Evolutionary conservation across 2,329 filamentous ascomycete species (phyloP), one percentile per base, ranked within the genome.

Genomic region (Gaeumannomyces sp.): DNA sequence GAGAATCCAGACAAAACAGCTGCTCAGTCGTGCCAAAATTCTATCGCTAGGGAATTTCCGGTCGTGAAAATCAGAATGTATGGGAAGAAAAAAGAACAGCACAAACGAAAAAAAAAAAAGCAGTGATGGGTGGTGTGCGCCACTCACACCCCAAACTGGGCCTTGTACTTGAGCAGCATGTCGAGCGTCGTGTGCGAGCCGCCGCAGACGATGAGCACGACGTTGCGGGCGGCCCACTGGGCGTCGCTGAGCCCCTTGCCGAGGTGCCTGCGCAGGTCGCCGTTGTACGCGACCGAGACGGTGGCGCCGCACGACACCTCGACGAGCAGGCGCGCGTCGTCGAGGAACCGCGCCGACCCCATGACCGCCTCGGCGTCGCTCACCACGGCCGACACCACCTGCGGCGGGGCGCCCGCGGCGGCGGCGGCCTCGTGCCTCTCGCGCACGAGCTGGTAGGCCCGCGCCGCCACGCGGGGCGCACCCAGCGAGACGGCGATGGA

Each of bases 151-250:
- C 73, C 76, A 68, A 80, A 86, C 68, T 73, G 75, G 69, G 81
- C 76, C 68, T 80, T 78, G 74, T 89, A 92, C 65, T 77, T 79
- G 63, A 80, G 78, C 63, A 92, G 76, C 72, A 88, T 82, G 50
- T 84, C 82, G 66, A 89, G 74, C 2, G 84, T 86, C 50, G 91
- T 83, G 73, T 87, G 87, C 28, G 83, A 88, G 5, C 90, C 91
- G 59, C 94, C 94, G 72, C 94, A 98, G 8, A 97, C 87, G 29
- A 96, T 82, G 64, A 97, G 80, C 1, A 97, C 92, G 7, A 97
- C 84, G 68, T 91, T 91, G 73, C 87, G 89, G 65, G 83, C 78
- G 0, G 80, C 79, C 76, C 83, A 88, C 68, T 92, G 82, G 45
- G 83, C 82, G 38, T 85, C 84, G 1, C 76, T 75, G 63, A 84